These are phyloP conservation scores for Teratosphaeria nubilosa DNA, from an alignment of 2,329 filamentous ascomycete species.

Conservation along the genomic window DNA sequence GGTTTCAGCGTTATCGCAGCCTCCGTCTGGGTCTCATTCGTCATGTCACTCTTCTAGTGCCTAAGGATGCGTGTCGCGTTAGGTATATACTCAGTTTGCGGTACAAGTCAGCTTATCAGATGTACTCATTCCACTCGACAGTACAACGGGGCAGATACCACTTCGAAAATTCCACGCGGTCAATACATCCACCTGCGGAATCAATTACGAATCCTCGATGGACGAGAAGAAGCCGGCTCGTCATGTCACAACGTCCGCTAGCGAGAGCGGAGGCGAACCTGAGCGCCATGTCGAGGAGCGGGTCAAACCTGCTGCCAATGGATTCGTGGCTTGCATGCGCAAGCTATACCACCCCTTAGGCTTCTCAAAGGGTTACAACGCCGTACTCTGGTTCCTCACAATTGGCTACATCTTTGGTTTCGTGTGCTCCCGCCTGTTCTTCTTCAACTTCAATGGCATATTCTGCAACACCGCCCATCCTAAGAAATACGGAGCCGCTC, in stretches of 20 bases:
- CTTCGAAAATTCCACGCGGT: no score
- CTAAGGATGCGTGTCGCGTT: no score
- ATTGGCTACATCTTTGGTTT: constrained; percentile 32
- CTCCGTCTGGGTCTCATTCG: no score
- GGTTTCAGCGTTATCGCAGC: no score
- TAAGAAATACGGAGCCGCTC: constrained; percentile 18
- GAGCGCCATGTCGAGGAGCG: background rate
- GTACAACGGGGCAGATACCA: no score
- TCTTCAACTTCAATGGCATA: constrained; percentile 36
- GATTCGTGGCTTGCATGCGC: constrained; percentile 6
- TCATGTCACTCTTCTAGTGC: no score
- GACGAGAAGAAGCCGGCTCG: background rate
- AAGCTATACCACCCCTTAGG: constrained; percentile 40
- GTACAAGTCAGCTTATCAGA: no score
- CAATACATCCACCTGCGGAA: no score
- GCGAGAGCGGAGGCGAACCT: background rate
- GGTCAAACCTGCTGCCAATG: constrained; percentile 4
- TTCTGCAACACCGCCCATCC: constrained; percentile 6
- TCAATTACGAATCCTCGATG: background rate
- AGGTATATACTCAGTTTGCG: no score
- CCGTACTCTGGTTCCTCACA: constrained; percentile 34
- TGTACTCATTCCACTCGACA: no score
- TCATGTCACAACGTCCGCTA: background rate
- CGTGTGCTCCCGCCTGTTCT: constrained; percentile 38
- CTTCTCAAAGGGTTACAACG: constrained; percentile 49